Evolutionary conservation across 371 early-diverging fungal genomes (phyloP).

Genomic region (Actinomucor elegans): DNA sequence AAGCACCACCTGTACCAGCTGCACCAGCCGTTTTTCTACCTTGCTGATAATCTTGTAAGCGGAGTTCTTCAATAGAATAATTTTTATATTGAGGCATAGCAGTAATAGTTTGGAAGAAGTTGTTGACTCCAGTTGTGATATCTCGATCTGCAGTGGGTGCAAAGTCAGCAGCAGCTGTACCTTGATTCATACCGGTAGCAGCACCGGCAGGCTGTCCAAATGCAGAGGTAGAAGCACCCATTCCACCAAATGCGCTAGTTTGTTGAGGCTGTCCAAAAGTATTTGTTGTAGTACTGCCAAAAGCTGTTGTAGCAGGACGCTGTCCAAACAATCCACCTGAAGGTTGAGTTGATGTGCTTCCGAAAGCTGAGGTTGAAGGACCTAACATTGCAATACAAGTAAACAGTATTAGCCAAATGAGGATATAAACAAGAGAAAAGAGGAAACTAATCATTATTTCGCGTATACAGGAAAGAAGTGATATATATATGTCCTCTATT

Average conservation of each 20-base stretch:
- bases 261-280: constrained; percentile 34
- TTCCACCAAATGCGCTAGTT: constrained; percentile 38
- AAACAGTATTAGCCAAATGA: not conserved
- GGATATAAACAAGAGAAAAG: not conserved
- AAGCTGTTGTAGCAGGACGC: constrained; percentile 32
- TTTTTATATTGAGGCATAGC: constrained; percentile 91
- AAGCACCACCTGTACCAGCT: constrained; percentile 40
- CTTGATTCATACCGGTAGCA: constrained; percentile 52
- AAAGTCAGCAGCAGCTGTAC: constrained; percentile 82
- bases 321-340: constrained; percentile 51
- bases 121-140: constrained; percentile 52
- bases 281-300: constrained; percentile 23
- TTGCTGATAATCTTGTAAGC: constrained; percentile 87
- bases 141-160: constrained; percentile 69
- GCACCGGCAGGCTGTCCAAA: constrained; percentile 56
- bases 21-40: constrained; percentile 69
- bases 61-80: constrained; percentile 90
- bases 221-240: constrained; percentile 29
- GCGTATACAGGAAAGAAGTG: no score
- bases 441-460: not conserved
- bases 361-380: constrained; percentile 49
- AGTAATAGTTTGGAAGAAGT: constrained; percentile 74
- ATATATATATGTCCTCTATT: no score
- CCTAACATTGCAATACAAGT: constrained; percentile 13
- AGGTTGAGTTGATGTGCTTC: constrained; percentile 33